Evolutionary conservation across 2,329 filamentous ascomycete species (phyloP), one percentile per base, ranked within the genome.

Genomic region (Aspergillus candidus): DNA sequence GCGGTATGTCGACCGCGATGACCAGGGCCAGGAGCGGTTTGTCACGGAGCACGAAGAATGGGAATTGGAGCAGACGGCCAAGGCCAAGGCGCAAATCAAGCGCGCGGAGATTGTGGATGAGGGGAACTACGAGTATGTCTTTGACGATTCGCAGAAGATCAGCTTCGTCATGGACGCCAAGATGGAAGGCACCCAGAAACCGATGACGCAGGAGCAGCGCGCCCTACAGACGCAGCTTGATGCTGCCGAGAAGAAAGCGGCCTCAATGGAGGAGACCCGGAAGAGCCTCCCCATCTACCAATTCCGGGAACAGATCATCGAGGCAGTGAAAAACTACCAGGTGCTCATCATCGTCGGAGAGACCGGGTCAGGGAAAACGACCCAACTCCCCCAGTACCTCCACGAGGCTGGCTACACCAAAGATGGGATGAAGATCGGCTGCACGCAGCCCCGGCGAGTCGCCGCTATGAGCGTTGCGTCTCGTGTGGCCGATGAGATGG

Each of bases 401-500:
- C 84, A 94, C 57, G 91, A 97, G 65, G 88, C 87, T 0, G 90
- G 90, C 2, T 94, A 86, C 57, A 94, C 88, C 2, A 88, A 91
- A 60, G 77, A 79, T 15, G 88, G 86, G 5, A 74, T 86, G 67
- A 95, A 91, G 64, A 80, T 98, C 10, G 91, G 87, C 4, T 95
- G 90, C 59, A 98, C 93, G 0, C 93, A 98, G 54, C 93, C 93
- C 4, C 83, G 93, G 55, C 82, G 93, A 73, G 93, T 98, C 10
- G 93, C 93, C 3, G 93, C 93, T 27, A 97, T 97, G 91, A 93
- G 86, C 59, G 91, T 97, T 14, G 91, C 93, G n/a, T 82, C 88
- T 35, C 88, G 93, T 75, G 93, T 98, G 2, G 88, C 91, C 0
- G 90, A 97, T 44, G 93, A 98, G 63, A 86, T 94, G 72, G 89